phyloP scores from a whole-genome alignment of 169 alveolate genomes.

The Plasmodium adleri region DNA sequence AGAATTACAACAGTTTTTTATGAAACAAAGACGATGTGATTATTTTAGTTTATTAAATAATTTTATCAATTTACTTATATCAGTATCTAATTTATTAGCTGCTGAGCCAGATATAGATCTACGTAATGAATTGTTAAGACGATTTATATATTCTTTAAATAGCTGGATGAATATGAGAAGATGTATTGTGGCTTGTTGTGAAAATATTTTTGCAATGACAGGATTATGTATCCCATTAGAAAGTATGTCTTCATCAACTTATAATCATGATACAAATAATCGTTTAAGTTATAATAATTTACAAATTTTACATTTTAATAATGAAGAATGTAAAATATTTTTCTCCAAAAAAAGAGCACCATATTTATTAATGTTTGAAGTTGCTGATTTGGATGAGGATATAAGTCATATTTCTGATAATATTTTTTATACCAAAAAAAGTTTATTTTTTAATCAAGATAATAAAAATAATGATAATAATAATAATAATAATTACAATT shows the following conservation, averaged over 20 bases:
- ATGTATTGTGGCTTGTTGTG: slow-evolving; percentile 87
- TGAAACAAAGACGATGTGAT: slow-evolving; percentile 91
- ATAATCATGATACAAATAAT: background rate
- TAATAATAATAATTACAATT: background rate
- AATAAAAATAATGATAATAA: background rate
- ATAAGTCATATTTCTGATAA: slow-evolving; percentile 63
- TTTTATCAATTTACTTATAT: slow-evolving; percentile 83
- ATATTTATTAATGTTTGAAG: slow-evolving; percentile 88
- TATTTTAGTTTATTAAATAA: slow-evolving; percentile 89
- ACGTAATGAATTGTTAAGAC: slow-evolving; percentile 76
- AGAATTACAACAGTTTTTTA: slow-evolving; percentile 88
- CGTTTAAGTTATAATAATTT: slow-evolving; percentile 54
- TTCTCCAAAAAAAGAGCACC: slow-evolving; percentile 91
- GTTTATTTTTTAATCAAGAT: background rate
- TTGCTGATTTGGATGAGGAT: slow-evolving; percentile 92
- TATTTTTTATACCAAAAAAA: slow-evolving; percentile 45
- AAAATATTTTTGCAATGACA: slow-evolving; percentile 84
- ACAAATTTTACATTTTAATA: slow-evolving; percentile 86
- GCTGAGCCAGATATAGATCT: slow-evolving; percentile 84
- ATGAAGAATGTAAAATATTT: slow-evolving; percentile 88
- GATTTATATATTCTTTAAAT: slow-evolving; percentile 82
- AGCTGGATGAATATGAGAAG: slow-evolving; percentile 89
- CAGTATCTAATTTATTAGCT: slow-evolving; percentile 81
- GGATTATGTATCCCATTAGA: slow-evolving; percentile 88
- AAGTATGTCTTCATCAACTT: slow-evolving; percentile 35